Evolutionary conservation across 1,284 basidiomycete genomes (phyloP).

Genomic region (Ceratobasidium sp.): DNA sequence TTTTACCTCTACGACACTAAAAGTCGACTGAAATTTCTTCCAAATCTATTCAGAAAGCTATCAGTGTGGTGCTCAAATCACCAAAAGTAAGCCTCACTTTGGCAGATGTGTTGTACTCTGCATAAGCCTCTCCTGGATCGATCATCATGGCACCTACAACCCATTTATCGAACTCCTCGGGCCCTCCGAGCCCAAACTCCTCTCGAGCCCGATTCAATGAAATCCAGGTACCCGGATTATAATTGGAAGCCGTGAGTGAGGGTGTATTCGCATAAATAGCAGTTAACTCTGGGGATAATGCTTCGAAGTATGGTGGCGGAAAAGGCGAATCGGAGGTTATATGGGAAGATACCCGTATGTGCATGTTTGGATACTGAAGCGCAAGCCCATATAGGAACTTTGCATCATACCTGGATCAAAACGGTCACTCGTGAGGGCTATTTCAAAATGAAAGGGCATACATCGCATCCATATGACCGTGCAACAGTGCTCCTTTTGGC

Average conservation of each 20-base stretch:
- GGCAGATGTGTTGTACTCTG: slow-evolving; percentile 68
- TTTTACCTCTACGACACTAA: slow-evolving; percentile 58
- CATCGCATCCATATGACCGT: slow-evolving; percentile 73
- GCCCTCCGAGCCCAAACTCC: slow-evolving; percentile 53
- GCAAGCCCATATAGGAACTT: slow-evolving; percentile 61
- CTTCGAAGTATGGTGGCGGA: slow-evolving; percentile 44
- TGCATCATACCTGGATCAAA: slow-evolving; percentile 56
- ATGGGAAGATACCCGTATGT: slow-evolving; percentile 57
- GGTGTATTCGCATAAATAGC: neutral
- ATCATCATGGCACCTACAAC: slow-evolving; percentile 64
- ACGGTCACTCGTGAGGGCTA: neutral
- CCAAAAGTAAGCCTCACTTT: slow-evolving; percentile 56
- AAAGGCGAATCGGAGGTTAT: slow-evolving; percentile 52
- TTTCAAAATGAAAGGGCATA: slow-evolving; percentile 18
- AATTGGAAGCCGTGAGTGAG: slow-evolving; percentile 56
- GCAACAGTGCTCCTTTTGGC: slow-evolving; percentile 77
- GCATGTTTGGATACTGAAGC: slow-evolving; percentile 63
- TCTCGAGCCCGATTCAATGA: slow-evolving; percentile 61
- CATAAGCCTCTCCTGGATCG: slow-evolving; percentile 70
- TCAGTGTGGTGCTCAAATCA: neutral
- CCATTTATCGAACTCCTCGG: slow-evolving; percentile 72
- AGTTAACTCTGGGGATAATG: slow-evolving; percentile 15
- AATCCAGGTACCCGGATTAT: slow-evolving; percentile 61
- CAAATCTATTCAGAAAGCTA: slow-evolving; percentile 62
- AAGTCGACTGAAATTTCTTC: slow-evolving; percentile 69